Evolutionary conservation across 306 rosid species (phyloP).

Genomic region (Rosa chinensis): DNA sequence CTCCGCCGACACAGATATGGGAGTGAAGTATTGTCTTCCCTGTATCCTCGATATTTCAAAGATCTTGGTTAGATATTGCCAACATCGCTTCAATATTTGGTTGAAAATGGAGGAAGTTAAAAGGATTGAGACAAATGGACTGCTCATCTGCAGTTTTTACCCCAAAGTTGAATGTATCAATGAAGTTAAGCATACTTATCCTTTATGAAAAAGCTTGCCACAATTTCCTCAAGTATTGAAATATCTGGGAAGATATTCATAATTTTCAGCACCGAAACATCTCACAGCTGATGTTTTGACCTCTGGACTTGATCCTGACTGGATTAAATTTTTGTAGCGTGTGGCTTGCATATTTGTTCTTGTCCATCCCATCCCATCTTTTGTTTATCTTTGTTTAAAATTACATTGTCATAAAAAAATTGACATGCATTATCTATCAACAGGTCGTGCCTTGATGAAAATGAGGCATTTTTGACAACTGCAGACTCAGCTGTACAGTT

Average conservation of each 20-base stretch:
- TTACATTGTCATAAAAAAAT: not conserved
- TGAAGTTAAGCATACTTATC: not conserved
- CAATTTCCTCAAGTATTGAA: not conserved
- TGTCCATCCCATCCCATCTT: not conserved
- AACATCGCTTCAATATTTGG: not conserved
- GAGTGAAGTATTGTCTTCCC: not conserved
- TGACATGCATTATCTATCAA: slow-evolving; percentile 24
- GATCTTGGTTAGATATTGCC: not conserved
- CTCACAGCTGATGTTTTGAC: not conserved
- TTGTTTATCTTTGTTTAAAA: not conserved
- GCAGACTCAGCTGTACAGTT: slow-evolving; percentile 81
- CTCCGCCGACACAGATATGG: not conserved
- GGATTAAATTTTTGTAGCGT: not conserved
- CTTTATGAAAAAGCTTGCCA: not conserved
- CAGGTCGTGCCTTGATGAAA: slow-evolving; percentile 89
- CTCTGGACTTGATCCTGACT: not conserved
- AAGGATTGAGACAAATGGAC: not conserved
- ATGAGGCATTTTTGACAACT: slow-evolving; percentile 80
- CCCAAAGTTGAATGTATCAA: not conserved
- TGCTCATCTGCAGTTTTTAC: not conserved
- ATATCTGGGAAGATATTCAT: not conserved
- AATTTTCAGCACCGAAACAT: not conserved
- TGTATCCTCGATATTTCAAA: not conserved
- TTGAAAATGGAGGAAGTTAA: not conserved
- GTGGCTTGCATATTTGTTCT: not conserved